These are phyloP conservation scores for Penicillium sp. DNA, from an alignment of 2,329 filamentous ascomycete genomes.

Conservation along the genomic window DNA sequence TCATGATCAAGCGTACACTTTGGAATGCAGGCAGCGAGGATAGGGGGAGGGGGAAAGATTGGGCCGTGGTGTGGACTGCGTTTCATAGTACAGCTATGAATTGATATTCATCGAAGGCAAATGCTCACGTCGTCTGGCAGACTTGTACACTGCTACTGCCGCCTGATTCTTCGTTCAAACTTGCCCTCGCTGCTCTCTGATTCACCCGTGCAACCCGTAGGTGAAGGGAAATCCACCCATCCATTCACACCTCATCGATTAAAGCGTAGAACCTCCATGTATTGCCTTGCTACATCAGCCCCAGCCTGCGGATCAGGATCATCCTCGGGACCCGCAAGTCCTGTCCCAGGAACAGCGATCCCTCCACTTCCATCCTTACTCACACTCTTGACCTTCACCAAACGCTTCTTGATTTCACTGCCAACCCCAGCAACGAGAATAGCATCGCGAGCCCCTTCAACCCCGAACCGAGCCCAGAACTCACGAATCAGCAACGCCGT, in stretches of 20 bases:
- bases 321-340: slow-evolving; percentile 24
- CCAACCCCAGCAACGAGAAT: slow-evolving; percentile 47
- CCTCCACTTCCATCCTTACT: slow-evolving; percentile 20
- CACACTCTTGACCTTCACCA: slow-evolving; percentile 29
- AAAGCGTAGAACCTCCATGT: slow-evolving; percentile 51
- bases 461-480: slow-evolving; percentile 45
- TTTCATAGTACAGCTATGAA: slow-evolving; percentile 19
- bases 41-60: slow-evolving; percentile 14
- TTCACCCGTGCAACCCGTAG: neutral
- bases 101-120: slow-evolving; percentile 3
- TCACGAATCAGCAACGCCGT: slow-evolving; percentile 44
- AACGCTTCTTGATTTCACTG: slow-evolving; percentile 39
- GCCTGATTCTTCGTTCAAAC: no score
- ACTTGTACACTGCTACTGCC: neutral
- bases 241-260: slow-evolving; percentile 35
- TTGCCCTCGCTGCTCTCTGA: neutral
- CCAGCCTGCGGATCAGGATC: slow-evolving; percentile 41
- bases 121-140: neutral
- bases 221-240: neutral
- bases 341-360: slow-evolving; percentile 13
- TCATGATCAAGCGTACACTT: slow-evolving; percentile 30
- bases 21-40: slow-evolving; percentile 23
- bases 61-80: slow-evolving; percentile 12
- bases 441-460: slow-evolving; percentile 44
- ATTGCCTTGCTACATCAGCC: slow-evolving; percentile 48